Evolutionary conservation across 306 rosid genomes (phyloP), one percentile per base, ranked within the genome.

Genomic region (Trichosanthes cucumerina): DNA sequence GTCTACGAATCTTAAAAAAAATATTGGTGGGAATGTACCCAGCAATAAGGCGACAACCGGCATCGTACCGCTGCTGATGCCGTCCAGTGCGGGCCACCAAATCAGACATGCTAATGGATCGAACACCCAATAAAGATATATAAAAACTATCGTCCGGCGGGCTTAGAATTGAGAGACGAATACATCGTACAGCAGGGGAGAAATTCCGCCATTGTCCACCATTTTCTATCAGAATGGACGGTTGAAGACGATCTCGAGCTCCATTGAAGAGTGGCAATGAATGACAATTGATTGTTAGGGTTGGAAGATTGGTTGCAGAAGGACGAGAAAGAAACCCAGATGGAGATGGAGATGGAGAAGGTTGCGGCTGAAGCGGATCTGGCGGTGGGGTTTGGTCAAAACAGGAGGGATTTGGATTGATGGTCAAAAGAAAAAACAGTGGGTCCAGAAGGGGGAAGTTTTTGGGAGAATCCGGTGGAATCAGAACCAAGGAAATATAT

Each of bases 31-130:
- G 60, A 79, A 44, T 53, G 79, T 88, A 91, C 97, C 97, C 97
- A n/a, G 97, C 88, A 63, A 91, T 90, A 83, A 91, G 97, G 80
- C 97, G 97, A 84, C 80, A 88, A 47, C 97, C 97, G 43, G 81
- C 78, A 85, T 91, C 92, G 86, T 91, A 91, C 9, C 92, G 91
- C 81, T 91, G 97, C 73, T 87, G 97, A 77, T 83, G 92, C 81
- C 97, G 93, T 81, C 97, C 97, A 85, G 97, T 91, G 63, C 97
- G 97, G 79, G 97, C 97, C 83, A 91, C 97, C 83, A 91, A 82
- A 75, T 83, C 92, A 85, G 91, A 88, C 97, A 91, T 91, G 53
- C 57, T 86, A 82, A 69, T 76, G 50, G 28, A 80, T 63, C 56
- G 52, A 75, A 31, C 34, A 73, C 80, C 50, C 11, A 59, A 79